Evolutionary conservation across 2,329 filamentous ascomycete species (phyloP), one percentile per base, ranked within the genome.

Genomic region (Alternaria novae-zelandiae): DNA sequence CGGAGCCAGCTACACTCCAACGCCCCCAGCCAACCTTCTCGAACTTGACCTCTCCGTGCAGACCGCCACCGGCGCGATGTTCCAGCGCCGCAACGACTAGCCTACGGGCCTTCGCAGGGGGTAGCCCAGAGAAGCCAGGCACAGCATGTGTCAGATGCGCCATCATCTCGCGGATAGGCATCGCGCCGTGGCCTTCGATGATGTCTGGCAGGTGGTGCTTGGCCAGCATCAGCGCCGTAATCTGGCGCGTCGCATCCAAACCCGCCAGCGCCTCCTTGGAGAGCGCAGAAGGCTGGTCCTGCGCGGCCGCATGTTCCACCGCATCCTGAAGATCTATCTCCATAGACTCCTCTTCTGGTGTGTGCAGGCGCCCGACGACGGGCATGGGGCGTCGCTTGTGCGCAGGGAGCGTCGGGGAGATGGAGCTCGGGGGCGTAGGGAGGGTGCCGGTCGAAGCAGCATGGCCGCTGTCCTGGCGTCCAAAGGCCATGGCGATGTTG

Each of bases 21-120:
- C 94, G 89, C 63, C 96, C 96, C 95, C 95, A 98, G 76, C 95
- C 95, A 63, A 97, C 93, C 85, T 98, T 98, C 80, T 96, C 92
- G 77, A 97, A 98, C 76, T 90, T 86, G 73, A 96, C 90, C 71
- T 93, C 90, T 69, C 90, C 90, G 66, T 90, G 85, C 65, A 87
- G 78, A 51, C 85, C 86, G 59, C 85, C 86, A 50, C 82, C 85
- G n/a, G 84, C 84, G 72, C 92, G 90, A 72, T 92, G 91, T 82
- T 98, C 95, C 70, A 98, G 83, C 64, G 94, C 95, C 63, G 91
- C 91, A n/a, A 97, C 95, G 6, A 98, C 94, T 63, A 98, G 84
- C 79, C 95, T 89, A 73, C 96, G 89, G 47, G 96, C 94, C 84
- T 97, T 97, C 63, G 92, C 91, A 58, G 93, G 93, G 25, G 93